These are phyloP conservation scores for Phytophthora rubi DNA, from an alignment of 352 stramenopile genomes.

Conservation along the genomic window DNA sequence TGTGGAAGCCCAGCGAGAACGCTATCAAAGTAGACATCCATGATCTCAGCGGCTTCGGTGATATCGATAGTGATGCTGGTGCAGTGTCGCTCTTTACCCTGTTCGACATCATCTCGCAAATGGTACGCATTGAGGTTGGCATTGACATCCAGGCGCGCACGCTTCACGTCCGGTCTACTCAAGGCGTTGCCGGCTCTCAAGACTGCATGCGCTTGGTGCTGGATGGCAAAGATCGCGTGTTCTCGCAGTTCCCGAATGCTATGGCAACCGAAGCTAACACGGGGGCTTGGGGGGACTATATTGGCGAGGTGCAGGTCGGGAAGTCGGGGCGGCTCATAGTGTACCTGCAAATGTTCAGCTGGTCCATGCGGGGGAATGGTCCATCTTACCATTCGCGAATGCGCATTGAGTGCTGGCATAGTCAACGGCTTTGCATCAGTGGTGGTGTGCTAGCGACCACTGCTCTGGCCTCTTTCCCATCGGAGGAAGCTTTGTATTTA, in stretches of 20 bases:
- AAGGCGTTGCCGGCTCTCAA: slow-evolving; percentile 22
- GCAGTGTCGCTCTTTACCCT: slow-evolving; percentile 44
- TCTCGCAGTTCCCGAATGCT: slow-evolving; percentile 55
- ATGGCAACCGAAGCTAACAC: slow-evolving; percentile 29
- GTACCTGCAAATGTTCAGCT: slow-evolving; percentile 55
- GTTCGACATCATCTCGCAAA: slow-evolving; percentile 50
- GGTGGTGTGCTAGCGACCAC: slow-evolving; percentile 49
- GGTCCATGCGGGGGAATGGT: slow-evolving; percentile 28
- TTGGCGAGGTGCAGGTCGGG: slow-evolving; percentile 52
- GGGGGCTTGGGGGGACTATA: slow-evolving; percentile 57
- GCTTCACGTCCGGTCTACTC: slow-evolving; percentile 39
- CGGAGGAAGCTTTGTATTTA: slow-evolving; percentile 42
- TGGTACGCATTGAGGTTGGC: slow-evolving; percentile 44
- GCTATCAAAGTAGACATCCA: slow-evolving; percentile 6
- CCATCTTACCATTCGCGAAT: slow-evolving; percentile 48
- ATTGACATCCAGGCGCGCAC: slow-evolving; percentile 39
- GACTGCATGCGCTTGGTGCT: slow-evolving; percentile 52
- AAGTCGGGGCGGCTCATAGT: slow-evolving; percentile 45
- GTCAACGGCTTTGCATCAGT: slow-evolving; percentile 50
- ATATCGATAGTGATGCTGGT: slow-evolving; percentile 1
- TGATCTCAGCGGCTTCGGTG: background rate
- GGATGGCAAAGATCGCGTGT: slow-evolving; percentile 61
- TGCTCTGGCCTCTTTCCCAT: slow-evolving; percentile 27
- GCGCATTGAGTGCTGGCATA: slow-evolving; percentile 53
- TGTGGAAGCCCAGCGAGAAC: slow-evolving; percentile 41